Conservation (phyloP, 495 filamentous ascomycete genomes). For the Annulohypoxylon moriforme region DNA sequence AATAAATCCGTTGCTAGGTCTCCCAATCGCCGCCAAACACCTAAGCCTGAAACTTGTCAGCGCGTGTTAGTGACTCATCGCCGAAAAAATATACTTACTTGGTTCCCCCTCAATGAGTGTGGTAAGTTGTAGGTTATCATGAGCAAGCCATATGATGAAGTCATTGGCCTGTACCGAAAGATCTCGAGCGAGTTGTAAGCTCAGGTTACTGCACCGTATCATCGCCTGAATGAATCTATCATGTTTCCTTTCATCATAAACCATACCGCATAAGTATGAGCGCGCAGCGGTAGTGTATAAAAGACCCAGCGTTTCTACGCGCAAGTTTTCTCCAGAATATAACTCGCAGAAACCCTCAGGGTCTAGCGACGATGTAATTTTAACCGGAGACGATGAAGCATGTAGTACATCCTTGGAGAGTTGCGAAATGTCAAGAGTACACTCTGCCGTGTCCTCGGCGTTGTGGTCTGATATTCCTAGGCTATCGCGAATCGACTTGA, state of each 20-base stretch:
- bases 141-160: slow-evolving; percentile 4
- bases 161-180: background rate
- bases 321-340: background rate
- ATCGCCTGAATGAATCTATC: slow-evolving; percentile 1
- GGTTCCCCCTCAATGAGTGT: slow-evolving; percentile 1
- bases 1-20: background rate
- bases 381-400: background rate
- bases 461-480: background rate
- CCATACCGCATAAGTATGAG: background rate
- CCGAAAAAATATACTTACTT: background rate
- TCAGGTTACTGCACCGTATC: background rate
- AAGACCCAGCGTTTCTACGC: slow-evolving; percentile 3
- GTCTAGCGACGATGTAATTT: background rate
- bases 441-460: background rate
- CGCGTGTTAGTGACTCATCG: background rate
- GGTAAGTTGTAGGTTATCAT: slow-evolving; percentile 7
- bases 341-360: slow-evolving; percentile 3
- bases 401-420: background rate
- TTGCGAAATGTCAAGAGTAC: background rate
- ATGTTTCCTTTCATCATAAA: background rate
- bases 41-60: background rate
- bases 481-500: background rate
- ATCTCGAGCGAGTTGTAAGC: slow-evolving; percentile 5
- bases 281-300: slow-evolving; percentile 1
- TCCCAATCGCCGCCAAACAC: background rate